These are phyloP conservation scores for Mycosphaerelloides madeirae DNA, from an alignment of 2,329 filamentous ascomycete species.

Conservation along the genomic window DNA sequence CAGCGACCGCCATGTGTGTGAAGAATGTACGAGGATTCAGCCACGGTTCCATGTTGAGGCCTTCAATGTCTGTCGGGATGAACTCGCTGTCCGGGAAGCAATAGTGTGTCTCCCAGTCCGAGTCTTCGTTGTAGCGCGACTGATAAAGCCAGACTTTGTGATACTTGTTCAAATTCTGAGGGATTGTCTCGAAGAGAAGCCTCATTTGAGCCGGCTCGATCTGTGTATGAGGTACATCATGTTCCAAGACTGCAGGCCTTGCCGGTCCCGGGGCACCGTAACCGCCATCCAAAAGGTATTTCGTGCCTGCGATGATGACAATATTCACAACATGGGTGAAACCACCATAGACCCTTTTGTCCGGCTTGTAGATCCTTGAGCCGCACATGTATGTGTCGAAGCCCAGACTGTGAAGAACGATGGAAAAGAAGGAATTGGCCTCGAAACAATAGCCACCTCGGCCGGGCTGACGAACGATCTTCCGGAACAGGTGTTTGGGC, in stretches of 20 bases:
- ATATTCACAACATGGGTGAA: slow-evolving; percentile 42
- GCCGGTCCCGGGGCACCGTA: slow-evolving; percentile 36
- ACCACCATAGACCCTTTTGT: slow-evolving; percentile 7
- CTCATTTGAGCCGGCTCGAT: slow-evolving; percentile 21
- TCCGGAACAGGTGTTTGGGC: slow-evolving; percentile 47
- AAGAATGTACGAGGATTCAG: slow-evolving; percentile 50
- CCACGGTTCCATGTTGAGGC: slow-evolving; percentile 56
- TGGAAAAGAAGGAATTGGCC: slow-evolving; percentile 50
- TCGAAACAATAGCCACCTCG: slow-evolving; percentile 60
- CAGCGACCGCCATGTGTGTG: slow-evolving; percentile 50
- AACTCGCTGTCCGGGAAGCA: slow-evolving; percentile 64
- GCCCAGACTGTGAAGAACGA: slow-evolving; percentile 49
- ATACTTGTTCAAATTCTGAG: slow-evolving; percentile 16
- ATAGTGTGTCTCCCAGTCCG: slow-evolving; percentile 57
- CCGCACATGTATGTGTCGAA: slow-evolving; percentile 41
- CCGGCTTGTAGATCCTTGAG: slow-evolving; percentile 34
- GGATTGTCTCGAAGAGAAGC: slow-evolving; percentile 18
- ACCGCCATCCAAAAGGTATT: slow-evolving; percentile 39
- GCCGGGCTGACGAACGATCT: slow-evolving; percentile 43
- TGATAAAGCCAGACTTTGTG: slow-evolving; percentile 44
- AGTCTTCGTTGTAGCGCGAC: slow-evolving; percentile 29
- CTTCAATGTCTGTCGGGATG: slow-evolving; percentile 53
- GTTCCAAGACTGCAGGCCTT: slow-evolving; percentile 35
- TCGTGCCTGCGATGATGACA: slow-evolving; percentile 43
- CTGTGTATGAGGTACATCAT: slow-evolving; percentile 13